phyloP scores from a whole-genome alignment of 805 yeast species.

The Cyberlindnera saturnus region DNA sequence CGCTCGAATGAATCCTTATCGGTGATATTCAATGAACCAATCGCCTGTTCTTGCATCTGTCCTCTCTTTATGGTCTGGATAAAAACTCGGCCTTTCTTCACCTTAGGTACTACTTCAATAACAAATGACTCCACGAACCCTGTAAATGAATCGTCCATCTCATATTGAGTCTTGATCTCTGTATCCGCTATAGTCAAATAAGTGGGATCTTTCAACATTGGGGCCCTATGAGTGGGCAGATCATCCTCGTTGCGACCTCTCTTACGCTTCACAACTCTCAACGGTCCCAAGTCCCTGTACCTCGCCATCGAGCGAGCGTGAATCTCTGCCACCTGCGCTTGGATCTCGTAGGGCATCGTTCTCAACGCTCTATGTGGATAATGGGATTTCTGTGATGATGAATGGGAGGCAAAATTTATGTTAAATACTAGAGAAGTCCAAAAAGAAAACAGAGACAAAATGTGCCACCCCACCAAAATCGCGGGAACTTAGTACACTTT shows the following conservation, averaged over 20 bases:
- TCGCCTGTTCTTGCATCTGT: conserved; percentile 5
- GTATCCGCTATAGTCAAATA: conserved; percentile 5
- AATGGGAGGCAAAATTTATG: no score
- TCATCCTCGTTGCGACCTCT: not conserved
- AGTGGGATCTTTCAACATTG: conserved; percentile 1
- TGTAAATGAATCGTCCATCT: not conserved
- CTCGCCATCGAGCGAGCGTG: not conserved
- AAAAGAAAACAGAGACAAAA: no score
- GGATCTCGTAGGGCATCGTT: no score
- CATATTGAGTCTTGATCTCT: not conserved
- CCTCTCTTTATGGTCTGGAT: conserved; percentile 10
- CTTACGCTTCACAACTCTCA: not conserved
- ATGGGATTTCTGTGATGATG: no score
- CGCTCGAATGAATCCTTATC: not conserved
- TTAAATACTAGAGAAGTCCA: no score
- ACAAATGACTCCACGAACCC: not conserved
- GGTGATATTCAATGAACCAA: conserved; percentile 1
- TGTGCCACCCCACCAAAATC: no score
- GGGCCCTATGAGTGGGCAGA: not conserved
- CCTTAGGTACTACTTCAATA: not conserved
- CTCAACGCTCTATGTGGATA: no score
- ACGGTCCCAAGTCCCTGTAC: conserved; percentile 1
- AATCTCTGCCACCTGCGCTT: not conserved
- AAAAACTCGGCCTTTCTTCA: not conserved
- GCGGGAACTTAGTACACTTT: no score